Evolutionary conservation across 2,329 filamentous ascomycete species (phyloP), one percentile per base, ranked within the genome.

Genomic region (Bipolaris bicolor): DNA sequence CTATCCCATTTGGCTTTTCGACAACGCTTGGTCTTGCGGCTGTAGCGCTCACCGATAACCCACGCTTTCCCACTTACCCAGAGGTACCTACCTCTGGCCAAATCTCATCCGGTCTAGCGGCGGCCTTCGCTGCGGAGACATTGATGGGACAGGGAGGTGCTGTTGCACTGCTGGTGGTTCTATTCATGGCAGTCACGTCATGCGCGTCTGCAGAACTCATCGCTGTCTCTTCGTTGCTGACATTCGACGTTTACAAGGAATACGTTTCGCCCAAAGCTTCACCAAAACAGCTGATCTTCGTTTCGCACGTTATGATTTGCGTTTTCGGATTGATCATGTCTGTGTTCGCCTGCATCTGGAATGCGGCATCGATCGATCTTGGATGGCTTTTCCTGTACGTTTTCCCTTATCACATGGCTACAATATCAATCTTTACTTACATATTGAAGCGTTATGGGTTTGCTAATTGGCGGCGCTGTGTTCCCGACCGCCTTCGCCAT

Each of bases 11-110:
- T 47, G 76, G 76, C 2, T 78, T 80, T 60, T 76, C 79, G 1
- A 81, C 81, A 1, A 80, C 79, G 1, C 68, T 82, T 52, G 80
- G 81, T 11, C 73, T 83, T 2, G 72, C 76, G 15, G 79, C 78
- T 0, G 77, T 77, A 1, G 81, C 79, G 6, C 70, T 82, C n/a
- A 78, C 75, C 3, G 68, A 76, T 51, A 76, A 76, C 24, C 78
- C 78, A 1, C 64, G 62, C 3, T 82, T 80, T 47, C 80, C 79
- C 6, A 81, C 79, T 0, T 80, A 77, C 53, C 78, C 77, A 2
- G 64, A 73, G 22, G 54, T 63, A 1, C 66, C 67, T 15, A 70
- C 64, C 2, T 61, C 62, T 11, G 58, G 57, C 2, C 68, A 73
- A 18, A 71, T 74, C 7, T 69, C 66, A 0, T 65, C 70, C 6